Percentiles rank a stretch among this genome's conserved stretches.
These are phyloP conservation scores for Talaromyces piceae DNA, from an alignment of 2,329 filamentous ascomycete species.

Conservation along the genomic window DNA sequence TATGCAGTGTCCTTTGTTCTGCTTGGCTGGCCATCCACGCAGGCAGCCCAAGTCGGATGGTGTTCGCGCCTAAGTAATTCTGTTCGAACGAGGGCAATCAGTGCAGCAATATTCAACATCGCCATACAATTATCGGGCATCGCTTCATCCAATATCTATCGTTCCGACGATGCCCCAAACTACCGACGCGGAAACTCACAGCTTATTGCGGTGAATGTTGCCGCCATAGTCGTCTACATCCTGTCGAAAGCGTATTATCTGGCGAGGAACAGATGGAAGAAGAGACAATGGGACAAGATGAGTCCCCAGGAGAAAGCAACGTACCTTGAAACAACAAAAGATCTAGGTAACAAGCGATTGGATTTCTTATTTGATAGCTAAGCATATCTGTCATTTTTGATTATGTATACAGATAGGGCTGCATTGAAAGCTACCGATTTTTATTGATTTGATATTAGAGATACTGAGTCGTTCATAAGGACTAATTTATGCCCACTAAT, in stretches of 20 bases:
- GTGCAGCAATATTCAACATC: conserved; percentile 41
- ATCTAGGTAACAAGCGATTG: conserved; percentile 39
- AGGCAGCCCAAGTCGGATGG: conserved; percentile 46
- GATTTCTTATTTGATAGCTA: conserved; percentile 9
- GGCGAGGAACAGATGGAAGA: conserved; percentile 5
- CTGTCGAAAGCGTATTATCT: conserved; percentile 33
- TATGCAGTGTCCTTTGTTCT: conserved; percentile 48
- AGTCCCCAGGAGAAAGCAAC: conserved; percentile 28
- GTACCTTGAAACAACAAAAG: conserved; percentile 32
- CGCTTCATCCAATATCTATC: conserved; percentile 43
- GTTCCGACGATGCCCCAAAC: conserved; percentile 47
- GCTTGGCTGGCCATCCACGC: conserved; percentile 51
- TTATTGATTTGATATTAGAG: too few relatives aligned
- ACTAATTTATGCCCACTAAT: too few relatives aligned
- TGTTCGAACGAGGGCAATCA: conserved; percentile 36
- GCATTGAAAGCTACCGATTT: too few relatives aligned
- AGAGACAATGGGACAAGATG: conserved; percentile 31
- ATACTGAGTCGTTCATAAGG: too few relatives aligned
- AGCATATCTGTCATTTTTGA: neutral
- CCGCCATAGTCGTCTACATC: conserved; percentile 45
- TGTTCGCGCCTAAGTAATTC: conserved; percentile 37
- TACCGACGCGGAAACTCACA: conserved; percentile 53
- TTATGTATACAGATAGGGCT: too few relatives aligned
- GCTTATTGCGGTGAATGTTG: conserved; percentile 46
- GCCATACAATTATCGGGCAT: conserved; percentile 37